Conservation (phyloP, 2,329 filamentous ascomycete genomes). For the Diaporthe citriasiana region DNA sequence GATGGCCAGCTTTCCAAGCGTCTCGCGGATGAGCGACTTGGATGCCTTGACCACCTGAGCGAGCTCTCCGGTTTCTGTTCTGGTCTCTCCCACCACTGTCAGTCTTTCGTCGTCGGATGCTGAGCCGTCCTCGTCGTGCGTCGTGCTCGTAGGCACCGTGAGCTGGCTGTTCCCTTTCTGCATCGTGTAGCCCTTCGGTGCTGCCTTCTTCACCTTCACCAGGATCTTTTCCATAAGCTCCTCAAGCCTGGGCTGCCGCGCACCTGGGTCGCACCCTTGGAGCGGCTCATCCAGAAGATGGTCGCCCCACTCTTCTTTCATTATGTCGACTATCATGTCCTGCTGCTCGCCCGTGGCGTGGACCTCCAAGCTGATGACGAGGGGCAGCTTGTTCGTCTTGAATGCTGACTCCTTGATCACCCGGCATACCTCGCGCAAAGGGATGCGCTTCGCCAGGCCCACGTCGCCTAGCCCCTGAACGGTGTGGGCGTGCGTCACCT, state of each 20-base stretch:
- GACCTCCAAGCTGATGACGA: slow-evolving; percentile 94
- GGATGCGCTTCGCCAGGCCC: slow-evolving; percentile 87
- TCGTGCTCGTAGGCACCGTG: slow-evolving; percentile 51
- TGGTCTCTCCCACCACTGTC: slow-evolving; percentile 38
- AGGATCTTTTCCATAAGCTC: slow-evolving; percentile 85
- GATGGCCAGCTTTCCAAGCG: slow-evolving; percentile 81
- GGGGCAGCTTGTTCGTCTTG: slow-evolving; percentile 78
- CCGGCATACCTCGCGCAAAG: slow-evolving; percentile 88
- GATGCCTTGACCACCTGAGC: slow-evolving; percentile 59
- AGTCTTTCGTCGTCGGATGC: slow-evolving; percentile 61
- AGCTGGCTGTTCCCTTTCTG: slow-evolving; percentile 48
- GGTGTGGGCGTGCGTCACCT: slow-evolving; percentile 78
- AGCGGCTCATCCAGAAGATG: slow-evolving; percentile 75
- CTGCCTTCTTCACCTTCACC: slow-evolving; percentile 80
- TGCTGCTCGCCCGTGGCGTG: slow-evolving; percentile 88
- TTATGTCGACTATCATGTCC: slow-evolving; percentile 92
- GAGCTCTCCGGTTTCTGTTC: slow-evolving; percentile 19
- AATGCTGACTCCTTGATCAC: slow-evolving; percentile 87
- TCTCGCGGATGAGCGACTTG: slow-evolving; percentile 76
- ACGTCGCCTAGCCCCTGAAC: slow-evolving; percentile 60
- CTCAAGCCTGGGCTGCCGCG: slow-evolving; percentile 76
- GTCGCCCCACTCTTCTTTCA: slow-evolving; percentile 88
- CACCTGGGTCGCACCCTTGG: slow-evolving; percentile 64
- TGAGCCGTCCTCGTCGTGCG: slow-evolving; percentile 56
- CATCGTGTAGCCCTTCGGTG: slow-evolving; percentile 45